Conservation (phyloP, 208 protist species). For the Crithidia sp. region DNA sequence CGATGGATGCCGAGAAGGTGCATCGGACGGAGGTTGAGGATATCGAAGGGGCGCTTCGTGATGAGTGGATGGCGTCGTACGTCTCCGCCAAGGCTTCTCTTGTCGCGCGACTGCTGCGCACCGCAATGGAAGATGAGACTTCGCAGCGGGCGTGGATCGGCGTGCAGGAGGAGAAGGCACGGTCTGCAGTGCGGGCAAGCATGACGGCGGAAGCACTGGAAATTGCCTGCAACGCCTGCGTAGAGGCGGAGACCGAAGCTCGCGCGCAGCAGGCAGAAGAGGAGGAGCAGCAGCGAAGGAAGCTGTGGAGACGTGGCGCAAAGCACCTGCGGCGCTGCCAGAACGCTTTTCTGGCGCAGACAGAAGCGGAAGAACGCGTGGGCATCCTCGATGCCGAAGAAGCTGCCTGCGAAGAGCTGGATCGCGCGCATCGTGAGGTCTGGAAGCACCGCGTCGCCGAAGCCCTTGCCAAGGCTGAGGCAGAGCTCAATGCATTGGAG, state of each 20-base stretch:
- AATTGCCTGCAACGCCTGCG: not conserved
- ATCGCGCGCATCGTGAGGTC: not conserved
- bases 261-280: no score
- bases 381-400: not conserved
- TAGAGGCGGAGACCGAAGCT: not conserved
- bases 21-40: not conserved
- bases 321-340: no score
- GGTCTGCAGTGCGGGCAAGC: not conserved
- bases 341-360: not conserved
- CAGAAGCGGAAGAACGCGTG: not conserved
- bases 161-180: not conserved
- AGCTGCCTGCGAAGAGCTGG: not conserved
- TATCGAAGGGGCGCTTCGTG: not conserved
- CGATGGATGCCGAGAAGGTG: not conserved
- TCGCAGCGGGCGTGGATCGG: not conserved
- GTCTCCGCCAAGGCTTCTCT: not conserved
- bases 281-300: not conserved
- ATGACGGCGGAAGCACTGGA: not conserved
- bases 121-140: not conserved
- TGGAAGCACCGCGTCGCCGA: not conserved
- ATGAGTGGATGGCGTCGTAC: not conserved
- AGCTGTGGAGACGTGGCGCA: not conserved
- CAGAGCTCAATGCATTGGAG: not conserved
- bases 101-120: not conserved
- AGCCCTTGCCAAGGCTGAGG: not conserved